phyloP scores from a whole-genome alignment of 306 rosid species.

The Quercus rubra region DNA sequence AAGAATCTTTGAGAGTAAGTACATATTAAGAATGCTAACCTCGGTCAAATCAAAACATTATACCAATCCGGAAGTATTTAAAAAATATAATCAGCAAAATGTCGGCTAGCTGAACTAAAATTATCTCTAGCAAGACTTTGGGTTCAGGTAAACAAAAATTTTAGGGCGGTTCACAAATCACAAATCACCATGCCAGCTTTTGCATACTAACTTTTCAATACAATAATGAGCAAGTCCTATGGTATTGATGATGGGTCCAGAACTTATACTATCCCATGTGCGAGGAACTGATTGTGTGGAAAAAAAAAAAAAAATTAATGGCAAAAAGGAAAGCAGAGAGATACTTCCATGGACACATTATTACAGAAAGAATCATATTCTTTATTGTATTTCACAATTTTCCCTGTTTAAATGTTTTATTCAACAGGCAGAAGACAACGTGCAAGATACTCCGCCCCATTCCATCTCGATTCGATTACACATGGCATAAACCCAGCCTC shows the following conservation, averaged over 20 bases:
- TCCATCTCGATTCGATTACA: conserved; percentile 31
- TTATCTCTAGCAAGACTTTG: no score
- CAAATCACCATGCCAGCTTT: neutral
- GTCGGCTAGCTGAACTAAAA: no score
- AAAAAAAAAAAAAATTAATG: neutral
- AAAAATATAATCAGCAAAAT: no score
- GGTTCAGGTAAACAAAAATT: no score
- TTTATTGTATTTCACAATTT: conserved; percentile 38
- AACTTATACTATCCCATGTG: neutral
- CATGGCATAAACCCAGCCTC: conserved; percentile 43
- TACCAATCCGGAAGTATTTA: no score
- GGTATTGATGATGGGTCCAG: no score
- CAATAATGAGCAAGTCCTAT: no score
- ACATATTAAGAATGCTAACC: no score
- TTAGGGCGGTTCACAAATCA: neutral
- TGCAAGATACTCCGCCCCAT: conserved; percentile 30
- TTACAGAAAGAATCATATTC: conserved; percentile 52
- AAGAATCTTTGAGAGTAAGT: no score
- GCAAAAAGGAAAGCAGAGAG: neutral
- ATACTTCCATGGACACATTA: conserved; percentile 9
- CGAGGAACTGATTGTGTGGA: neutral
- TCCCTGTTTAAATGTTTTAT: conserved; percentile 20
- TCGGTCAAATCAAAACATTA: no score
- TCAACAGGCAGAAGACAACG: conserved; percentile 34
- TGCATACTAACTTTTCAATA: neutral